Conservation (phyloP, 495 filamentous ascomycete genomes). For the Aspergillus indologenus region DNA sequence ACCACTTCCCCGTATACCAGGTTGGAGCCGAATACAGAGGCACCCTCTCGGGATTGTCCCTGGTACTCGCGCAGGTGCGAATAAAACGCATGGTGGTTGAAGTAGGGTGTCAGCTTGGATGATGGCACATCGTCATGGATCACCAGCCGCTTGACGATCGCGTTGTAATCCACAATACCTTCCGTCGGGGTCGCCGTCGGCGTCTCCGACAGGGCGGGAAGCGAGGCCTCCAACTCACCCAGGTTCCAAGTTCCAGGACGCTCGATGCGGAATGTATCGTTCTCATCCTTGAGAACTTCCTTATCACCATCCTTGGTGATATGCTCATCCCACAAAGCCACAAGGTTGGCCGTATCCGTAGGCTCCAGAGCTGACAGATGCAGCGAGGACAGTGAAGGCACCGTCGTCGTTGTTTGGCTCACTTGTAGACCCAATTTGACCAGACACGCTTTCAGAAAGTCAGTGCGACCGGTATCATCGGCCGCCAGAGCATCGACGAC, state of each 20-base stretch:
- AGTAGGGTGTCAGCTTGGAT: slow-evolving; percentile 76
- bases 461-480: slow-evolving; percentile 66
- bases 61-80: slow-evolving; percentile 67
- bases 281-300: slow-evolving; percentile 78
- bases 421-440: slow-evolving; percentile 79
- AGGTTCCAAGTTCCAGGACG: slow-evolving; percentile 62
- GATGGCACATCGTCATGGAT: slow-evolving; percentile 69
- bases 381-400: slow-evolving; percentile 80
- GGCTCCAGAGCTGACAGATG: slow-evolving; percentile 74
- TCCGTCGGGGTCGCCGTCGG: slow-evolving; percentile 25
- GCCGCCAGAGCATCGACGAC: slow-evolving; percentile 65
- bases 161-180: slow-evolving; percentile 71
- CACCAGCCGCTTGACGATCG: slow-evolving; percentile 67
- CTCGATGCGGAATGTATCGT: slow-evolving; percentile 81
- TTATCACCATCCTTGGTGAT: slow-evolving; percentile 63
- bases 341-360: slow-evolving; percentile 60
- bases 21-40: slow-evolving; percentile 67
- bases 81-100: slow-evolving; percentile 81
- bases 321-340: slow-evolving; percentile 63
- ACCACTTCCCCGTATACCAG: slow-evolving; percentile 89
- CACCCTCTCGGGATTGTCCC: slow-evolving; percentile 48
- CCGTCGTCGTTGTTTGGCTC: slow-evolving; percentile 60
- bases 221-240: slow-evolving; percentile 48
- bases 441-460: slow-evolving; percentile 80
- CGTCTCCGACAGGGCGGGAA: slow-evolving; percentile 25